These are phyloP conservation scores for Yamadazyma insecticola DNA, from an alignment of 805 yeast species.

Conservation along the genomic window DNA sequence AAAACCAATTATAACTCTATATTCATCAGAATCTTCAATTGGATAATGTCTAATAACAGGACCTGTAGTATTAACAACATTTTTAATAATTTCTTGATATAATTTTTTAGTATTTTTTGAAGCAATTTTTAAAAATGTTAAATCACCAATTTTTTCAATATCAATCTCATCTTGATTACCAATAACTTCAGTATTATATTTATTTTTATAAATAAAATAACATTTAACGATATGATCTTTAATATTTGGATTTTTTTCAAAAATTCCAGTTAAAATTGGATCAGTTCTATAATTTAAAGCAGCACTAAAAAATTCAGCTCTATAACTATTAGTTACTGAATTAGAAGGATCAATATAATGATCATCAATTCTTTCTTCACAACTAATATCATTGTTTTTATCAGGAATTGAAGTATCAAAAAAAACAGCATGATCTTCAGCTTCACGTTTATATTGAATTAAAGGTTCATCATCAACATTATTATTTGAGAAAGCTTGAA, in stretches of 20 bases:
- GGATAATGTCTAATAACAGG: slow-evolving; percentile 89
- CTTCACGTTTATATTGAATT: slow-evolving; percentile 75
- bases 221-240: slow-evolving; percentile 55
- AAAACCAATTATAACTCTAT: slow-evolving; percentile 84
- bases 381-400: slow-evolving; percentile 30
- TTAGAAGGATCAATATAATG: slow-evolving; percentile 61
- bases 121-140: slow-evolving; percentile 71
- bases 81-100: slow-evolving; percentile 66
- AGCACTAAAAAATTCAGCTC: slow-evolving; percentile 78
- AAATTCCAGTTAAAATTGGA: slow-evolving; percentile 37
- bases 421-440: slow-evolving; percentile 84
- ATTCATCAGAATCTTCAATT: slow-evolving; percentile 74
- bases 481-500: slow-evolving; percentile 60
- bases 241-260: slow-evolving; percentile 29
- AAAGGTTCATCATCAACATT: slow-evolving; percentile 37
- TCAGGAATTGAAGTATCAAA: slow-evolving; percentile 69
- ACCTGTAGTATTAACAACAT: slow-evolving; percentile 74
- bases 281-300: slow-evolving; percentile 45
- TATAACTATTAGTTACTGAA: slow-evolving; percentile 41
- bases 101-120: slow-evolving; percentile 73
- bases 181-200: slow-evolving; percentile 13
- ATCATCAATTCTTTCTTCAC: slow-evolving; percentile 78
- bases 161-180: slow-evolving; percentile 39
- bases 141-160: slow-evolving; percentile 70
- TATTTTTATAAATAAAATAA: slow-evolving; percentile 78